Base-by-base conservation (phyloP, 805 yeast species). In the Metschnikowia kofuensis region DNA sequence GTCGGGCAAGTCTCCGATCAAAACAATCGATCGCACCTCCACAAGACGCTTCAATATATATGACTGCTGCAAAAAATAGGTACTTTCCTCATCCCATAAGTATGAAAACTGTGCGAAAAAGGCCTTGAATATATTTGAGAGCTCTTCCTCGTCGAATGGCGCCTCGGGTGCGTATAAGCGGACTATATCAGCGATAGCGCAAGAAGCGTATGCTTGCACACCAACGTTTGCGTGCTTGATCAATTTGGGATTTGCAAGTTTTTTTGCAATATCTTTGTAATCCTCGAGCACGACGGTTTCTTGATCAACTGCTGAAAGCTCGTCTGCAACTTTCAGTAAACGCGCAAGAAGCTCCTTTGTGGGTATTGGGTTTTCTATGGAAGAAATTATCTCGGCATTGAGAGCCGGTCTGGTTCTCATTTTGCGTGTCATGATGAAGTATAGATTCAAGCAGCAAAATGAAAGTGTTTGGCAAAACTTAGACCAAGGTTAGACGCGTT, bases 161-260 rank as follows among this genome's bases (percentile, higher is more conserved):
- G 96, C 96, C 62, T 90, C 88, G 0, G 97, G 97, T 0, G 96
- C 97, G 59, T 77, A 85, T 13, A 91, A 64, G 49, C 96, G 73
- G 38, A 90, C 66, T 9, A 91, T 72, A 62, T 90, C 96, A 6
- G 89, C 75, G 7, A 89, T 53, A 53, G 94, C 83, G 59, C 95
- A 85, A 7, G 94, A 83, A 1, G 78, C 78, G 49, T 74, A 80
- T 0, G 91, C 81, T 54, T 83, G 85, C 7, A 90, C 82, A 6
- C 92, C 94, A 3, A 63, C 50, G 59, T 88, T 89, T 42, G 79
- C 74, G 59, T 84, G 85, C 34, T 68, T 71, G 2, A 86, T 51
- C 12, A 88, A 67, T 56, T 85, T 87, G 49, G 75, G 77, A 57
- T 79, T 79, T 13, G 79, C 70, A 35, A 89, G 68, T 40, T 80